Evolutionary conservation across 805 yeast species (phyloP).

Genomic region (Saccharomyces kudriavzevii): DNA sequence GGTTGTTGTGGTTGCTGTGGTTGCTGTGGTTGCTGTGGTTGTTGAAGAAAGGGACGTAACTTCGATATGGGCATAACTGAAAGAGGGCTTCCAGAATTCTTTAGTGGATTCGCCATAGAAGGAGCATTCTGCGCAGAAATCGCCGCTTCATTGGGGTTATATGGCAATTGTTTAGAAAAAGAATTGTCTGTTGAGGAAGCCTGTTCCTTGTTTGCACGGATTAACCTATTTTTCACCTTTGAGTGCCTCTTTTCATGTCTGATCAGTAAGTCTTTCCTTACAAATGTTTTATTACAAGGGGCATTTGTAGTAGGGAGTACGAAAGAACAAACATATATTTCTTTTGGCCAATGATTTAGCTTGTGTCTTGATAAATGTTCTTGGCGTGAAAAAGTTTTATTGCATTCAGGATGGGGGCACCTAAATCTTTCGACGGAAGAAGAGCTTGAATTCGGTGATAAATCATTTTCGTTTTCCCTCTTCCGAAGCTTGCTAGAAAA

Average conservation of each 20-base stretch:
- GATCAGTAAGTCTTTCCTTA: conserved; percentile 45
- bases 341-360: conserved; percentile 48
- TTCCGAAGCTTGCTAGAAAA: neutral
- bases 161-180: neutral
- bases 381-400: conserved; percentile 47
- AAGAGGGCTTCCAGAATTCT: neutral
- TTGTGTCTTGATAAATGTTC: conserved; percentile 59
- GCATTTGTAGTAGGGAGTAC: conserved; percentile 21
- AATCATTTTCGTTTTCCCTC: neutral
- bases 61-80: neutral
- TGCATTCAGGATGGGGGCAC: conserved; percentile 45
- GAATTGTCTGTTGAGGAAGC: neutral
- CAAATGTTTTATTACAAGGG: conserved; percentile 52
- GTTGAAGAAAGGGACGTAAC: neutral
- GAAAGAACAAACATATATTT: conserved; percentile 42
- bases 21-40: neutral
- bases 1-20: neutral
- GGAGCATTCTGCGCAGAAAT: neutral
- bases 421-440: conserved; percentile 21
- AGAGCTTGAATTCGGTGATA: neutral
- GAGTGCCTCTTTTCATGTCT: conserved; percentile 40
- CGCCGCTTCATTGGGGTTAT: neutral
- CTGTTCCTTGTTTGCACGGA: neutral
- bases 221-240: conserved; percentile 5
- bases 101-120: neutral